Evolutionary conservation across 139 green algal genomes (phyloP).

Genomic region (Micromonas commoda): DNA sequence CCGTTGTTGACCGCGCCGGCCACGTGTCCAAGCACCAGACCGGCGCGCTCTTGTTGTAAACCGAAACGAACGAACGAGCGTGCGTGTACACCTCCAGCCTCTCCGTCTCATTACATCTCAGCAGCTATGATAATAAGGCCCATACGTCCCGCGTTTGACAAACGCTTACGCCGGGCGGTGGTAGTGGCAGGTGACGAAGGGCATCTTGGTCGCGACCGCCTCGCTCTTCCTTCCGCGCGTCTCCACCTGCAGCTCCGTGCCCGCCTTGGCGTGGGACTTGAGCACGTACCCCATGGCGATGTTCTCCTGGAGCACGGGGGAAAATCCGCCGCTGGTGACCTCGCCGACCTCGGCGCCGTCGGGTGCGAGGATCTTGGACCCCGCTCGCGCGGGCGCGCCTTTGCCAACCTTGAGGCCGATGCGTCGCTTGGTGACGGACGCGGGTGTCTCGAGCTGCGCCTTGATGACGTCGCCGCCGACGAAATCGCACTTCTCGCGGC

Average conservation of each 20-base stretch:
- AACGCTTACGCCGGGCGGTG: neutral
- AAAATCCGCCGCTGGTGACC: constrained; percentile 88
- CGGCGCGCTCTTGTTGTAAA: too few relatives aligned
- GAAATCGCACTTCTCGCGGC: constrained; percentile 84
- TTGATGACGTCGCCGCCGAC: constrained; percentile 89
- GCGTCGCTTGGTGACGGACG: constrained; percentile 72
- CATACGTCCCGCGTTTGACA: too few relatives aligned
- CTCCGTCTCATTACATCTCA: too few relatives aligned
- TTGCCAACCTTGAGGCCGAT: constrained; percentile 76
- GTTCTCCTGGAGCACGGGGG: constrained; percentile 93
- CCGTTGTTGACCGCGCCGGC: too few relatives aligned
- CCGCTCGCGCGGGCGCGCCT: constrained; percentile 77
- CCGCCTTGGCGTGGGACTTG: constrained; percentile 81
- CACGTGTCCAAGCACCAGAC: too few relatives aligned
- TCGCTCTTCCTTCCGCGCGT: constrained; percentile 83
- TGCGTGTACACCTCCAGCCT: neutral
- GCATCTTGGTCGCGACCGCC: constrained; percentile 92
- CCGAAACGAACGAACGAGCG: neutral
- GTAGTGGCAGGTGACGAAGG: constrained; percentile 92
- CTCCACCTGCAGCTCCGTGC: constrained; percentile 84
- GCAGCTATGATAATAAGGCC: too few relatives aligned
- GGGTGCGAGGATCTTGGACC: constrained; percentile 61
- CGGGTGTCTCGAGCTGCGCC: constrained; percentile 83
- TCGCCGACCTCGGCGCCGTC: constrained; percentile 79
- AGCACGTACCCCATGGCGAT: constrained; percentile 97